Percentiles rank a stretch among this genome's conserved stretches.
Evolutionary conservation across 2,329 filamentous ascomycete genomes (phyloP).

Genomic region (Aspergillus amoenus): DNA sequence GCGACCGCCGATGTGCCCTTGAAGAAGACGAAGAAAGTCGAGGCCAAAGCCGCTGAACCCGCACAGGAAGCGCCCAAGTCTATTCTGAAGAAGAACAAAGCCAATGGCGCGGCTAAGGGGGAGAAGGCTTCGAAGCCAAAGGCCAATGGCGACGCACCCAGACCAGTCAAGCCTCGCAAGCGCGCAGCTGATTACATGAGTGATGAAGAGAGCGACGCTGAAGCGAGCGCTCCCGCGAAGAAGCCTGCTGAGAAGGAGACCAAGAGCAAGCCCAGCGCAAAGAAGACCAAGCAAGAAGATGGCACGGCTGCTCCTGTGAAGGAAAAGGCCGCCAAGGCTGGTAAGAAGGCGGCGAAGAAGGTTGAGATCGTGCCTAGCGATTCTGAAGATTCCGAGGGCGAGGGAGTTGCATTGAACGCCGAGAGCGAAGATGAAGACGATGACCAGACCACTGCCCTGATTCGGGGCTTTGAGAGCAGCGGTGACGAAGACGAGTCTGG

Average conservation of each 20-base stretch:
- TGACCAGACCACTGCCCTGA: constrained; percentile 55
- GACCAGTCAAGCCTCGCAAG: constrained; percentile 46
- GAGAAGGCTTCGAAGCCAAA: constrained; percentile 29
- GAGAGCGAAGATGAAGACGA: constrained; percentile 41
- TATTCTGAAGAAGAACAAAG: constrained; percentile 34
- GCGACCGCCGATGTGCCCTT: constrained; percentile 50
- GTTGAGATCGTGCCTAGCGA: constrained; percentile 42
- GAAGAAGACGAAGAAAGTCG: constrained; percentile 60
- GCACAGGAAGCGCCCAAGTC: constrained; percentile 32
- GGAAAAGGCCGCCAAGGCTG: constrained; percentile 34
- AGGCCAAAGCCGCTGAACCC: constrained; percentile 31
- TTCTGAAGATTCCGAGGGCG: constrained; percentile 24
- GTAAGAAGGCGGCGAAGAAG: constrained; percentile 47
- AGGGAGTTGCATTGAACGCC: constrained; percentile 9
- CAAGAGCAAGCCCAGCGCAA: constrained; percentile 43
- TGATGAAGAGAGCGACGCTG: constrained; percentile 38
- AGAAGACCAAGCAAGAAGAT: constrained; percentile 46
- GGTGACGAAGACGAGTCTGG: constrained; percentile 52
- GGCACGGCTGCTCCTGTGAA: constrained; percentile 31
- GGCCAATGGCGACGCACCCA: constrained; percentile 33
- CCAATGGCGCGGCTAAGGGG: constrained; percentile 17
- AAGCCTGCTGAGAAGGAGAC: constrained; percentile 21
- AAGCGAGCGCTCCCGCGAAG: constrained; percentile 22
- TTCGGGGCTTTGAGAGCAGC: constrained; percentile 57
- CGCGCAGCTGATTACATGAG: constrained; percentile 50